These are phyloP conservation scores for California macrophylla DNA, from an alignment of 441 rosid genomes.

Conservation along the genomic window DNA sequence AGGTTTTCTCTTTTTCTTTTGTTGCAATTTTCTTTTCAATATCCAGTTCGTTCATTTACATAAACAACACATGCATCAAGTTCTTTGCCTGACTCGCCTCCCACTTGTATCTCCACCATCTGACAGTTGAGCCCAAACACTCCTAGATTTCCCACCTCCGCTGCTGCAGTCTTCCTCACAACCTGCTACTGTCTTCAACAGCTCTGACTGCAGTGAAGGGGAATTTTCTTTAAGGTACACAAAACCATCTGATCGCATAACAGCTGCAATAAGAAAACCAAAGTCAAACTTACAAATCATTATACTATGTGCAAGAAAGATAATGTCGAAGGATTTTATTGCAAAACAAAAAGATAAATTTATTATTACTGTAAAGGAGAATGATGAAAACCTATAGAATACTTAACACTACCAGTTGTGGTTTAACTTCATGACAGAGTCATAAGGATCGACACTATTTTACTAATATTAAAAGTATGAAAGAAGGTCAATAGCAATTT, in stretches of 20 bases:
- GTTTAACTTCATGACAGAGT: too few species aligned
- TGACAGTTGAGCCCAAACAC: conserved; percentile 81
- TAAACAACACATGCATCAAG: conserved; percentile 18
- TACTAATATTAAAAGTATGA: too few species aligned
- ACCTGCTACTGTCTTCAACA: conserved; percentile 55
- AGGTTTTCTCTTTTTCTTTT: background rate
- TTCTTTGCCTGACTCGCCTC: conserved; percentile 62
- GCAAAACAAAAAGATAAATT: background rate
- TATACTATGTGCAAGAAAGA: background rate
- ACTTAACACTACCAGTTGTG: too few species aligned
- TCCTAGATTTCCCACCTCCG: conserved; percentile 57
- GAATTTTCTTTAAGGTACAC: conserved; percentile 37
- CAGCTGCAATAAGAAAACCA: conserved; percentile 34
- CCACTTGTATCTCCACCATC: conserved; percentile 65
- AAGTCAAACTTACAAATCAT: background rate
- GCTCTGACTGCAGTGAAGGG: conserved; percentile 43
- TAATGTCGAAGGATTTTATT: background rate
- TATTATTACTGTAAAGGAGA: background rate
- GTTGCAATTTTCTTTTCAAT: background rate
- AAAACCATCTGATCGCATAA: conserved; percentile 54
- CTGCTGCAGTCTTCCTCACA: conserved; percentile 59
- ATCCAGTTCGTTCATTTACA: conserved; percentile 15
- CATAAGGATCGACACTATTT: too few species aligned
- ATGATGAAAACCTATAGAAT: too few species aligned
- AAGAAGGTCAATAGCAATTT: too few species aligned